phyloP scores from a whole-genome alignment of 352 stramenopile genomes.

The Pythium aquatile region DNA sequence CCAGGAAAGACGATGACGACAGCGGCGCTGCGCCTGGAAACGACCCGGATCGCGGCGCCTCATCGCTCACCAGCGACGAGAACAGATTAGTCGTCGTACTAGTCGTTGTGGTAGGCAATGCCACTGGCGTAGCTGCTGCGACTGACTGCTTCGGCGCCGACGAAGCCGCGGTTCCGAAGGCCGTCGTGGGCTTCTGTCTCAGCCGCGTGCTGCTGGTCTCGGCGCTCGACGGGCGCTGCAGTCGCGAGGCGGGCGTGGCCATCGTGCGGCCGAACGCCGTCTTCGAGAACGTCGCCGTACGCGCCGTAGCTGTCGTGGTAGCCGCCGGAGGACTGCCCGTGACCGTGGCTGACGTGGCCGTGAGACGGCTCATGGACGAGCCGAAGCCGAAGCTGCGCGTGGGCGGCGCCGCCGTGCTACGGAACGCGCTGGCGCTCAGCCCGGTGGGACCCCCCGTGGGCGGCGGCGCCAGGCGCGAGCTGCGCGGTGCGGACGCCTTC shows the following conservation, averaged over 20 bases:
- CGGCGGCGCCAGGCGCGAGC: constrained; percentile 22
- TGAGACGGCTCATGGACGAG: constrained; percentile 10
- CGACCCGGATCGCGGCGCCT: constrained; percentile 10
- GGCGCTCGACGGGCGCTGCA: constrained; percentile 47
- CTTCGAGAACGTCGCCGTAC: constrained; percentile 23
- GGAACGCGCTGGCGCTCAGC: constrained; percentile 4
- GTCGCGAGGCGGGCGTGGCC: constrained; percentile 6
- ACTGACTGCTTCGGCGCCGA: constrained; percentile 14
- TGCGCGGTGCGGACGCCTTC: constrained; percentile 13
- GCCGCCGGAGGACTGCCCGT: not conserved
- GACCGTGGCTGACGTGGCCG: not conserved
- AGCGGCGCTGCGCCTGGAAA: not conserved
- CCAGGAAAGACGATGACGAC: not conserved
- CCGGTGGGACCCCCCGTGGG: constrained; percentile 2
- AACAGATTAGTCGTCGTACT: constrained; percentile 10
- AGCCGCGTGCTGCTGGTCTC: constrained; percentile 38
- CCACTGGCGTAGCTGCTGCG: not conserved
- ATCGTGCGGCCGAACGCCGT: constrained; percentile 21
- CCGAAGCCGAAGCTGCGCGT: constrained; percentile 21
- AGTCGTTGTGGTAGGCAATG: not conserved
- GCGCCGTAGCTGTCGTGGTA: constrained; percentile 2
- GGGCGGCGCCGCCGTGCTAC: constrained; percentile 4
- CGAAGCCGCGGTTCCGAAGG: constrained; percentile 4
- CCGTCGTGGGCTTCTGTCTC: constrained; percentile 48
- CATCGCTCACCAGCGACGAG: constrained; percentile 18